Conservation (phyloP, 768 basidiomycete species). For the Botryobasidium botryosum region DNA sequence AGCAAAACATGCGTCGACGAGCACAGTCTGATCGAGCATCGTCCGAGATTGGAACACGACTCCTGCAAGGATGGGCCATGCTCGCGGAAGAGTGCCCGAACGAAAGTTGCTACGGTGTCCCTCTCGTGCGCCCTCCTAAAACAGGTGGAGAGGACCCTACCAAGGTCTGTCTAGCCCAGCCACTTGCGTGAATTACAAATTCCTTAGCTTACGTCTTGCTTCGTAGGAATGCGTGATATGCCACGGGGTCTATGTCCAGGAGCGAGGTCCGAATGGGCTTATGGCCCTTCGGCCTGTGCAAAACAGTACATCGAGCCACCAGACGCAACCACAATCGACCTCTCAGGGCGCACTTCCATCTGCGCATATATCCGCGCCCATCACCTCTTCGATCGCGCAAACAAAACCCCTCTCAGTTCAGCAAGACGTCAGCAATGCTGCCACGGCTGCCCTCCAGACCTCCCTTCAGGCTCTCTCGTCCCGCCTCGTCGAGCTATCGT, state of each 20-base stretch:
- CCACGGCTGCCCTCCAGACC: conserved; percentile 3
- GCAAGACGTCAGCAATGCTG: neutral
- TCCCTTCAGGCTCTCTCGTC: conserved; percentile 3
- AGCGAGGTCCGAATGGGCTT: conserved; percentile 1
- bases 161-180: neutral
- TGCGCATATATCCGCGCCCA: neutral
- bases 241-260: conserved; percentile 38
- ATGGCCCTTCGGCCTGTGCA: no score
- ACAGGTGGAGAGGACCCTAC: neutral
- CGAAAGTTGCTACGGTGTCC: conserved; percentile 52
- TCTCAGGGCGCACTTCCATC: neutral
- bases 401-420: neutral
- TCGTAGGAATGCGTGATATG: conserved; percentile 67
- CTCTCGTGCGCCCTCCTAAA: conserved; percentile 58
- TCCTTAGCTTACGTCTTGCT: conserved; percentile 2
- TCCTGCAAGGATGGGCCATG: conserved; percentile 79
- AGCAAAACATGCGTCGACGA: conserved; percentile 46
- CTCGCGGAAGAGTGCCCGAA: conserved; percentile 74
- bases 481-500: conserved; percentile 2
- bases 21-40: conserved; percentile 72
- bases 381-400: neutral
- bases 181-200: neutral
- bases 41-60: conserved; percentile 55
- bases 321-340: neutral
- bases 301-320: neutral